Evolutionary conservation across 2,329 filamentous ascomycete genomes (phyloP).

Genomic region (Cladosporium colombiae): DNA sequence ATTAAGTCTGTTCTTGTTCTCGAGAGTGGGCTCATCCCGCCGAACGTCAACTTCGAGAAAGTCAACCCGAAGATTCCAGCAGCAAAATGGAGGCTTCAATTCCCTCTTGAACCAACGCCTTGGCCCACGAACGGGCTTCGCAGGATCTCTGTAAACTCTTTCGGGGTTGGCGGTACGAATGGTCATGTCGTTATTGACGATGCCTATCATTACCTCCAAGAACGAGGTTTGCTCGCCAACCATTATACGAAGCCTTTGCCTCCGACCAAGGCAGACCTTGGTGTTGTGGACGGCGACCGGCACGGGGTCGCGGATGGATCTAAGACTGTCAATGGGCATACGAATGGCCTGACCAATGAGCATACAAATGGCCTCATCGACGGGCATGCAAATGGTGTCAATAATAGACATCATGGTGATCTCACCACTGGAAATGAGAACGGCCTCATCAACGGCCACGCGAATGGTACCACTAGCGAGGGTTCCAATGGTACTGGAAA

Average conservation of each 20-base stretch:
- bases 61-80: constrained; percentile 34
- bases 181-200: constrained; percentile 33
- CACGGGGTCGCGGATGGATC: too few relatives aligned
- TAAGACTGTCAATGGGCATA: not conserved
- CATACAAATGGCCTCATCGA: not conserved
- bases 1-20: constrained; percentile 28
- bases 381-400: not conserved
- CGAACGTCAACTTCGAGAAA: constrained; percentile 28
- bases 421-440: not conserved
- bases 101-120: constrained; percentile 27
- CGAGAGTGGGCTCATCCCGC: constrained; percentile 30
- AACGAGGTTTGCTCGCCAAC: not conserved
- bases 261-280: not conserved
- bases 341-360: not conserved
- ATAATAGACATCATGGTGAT: not conserved
- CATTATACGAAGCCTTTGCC: not conserved
- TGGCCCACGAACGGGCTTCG: constrained; percentile 32
- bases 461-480: not conserved
- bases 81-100: constrained; percentile 24
- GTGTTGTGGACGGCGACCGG: not conserved
- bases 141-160: constrained; percentile 27
- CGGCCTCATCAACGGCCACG: not conserved
- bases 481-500: not conserved
- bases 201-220: not conserved
- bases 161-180: constrained; percentile 35